Percentiles rank a stretch among this genome's conserved stretches.
phyloP scores from a whole-genome alignment of 495 filamentous ascomycete species.

The Extremus antarcticus region DNA sequence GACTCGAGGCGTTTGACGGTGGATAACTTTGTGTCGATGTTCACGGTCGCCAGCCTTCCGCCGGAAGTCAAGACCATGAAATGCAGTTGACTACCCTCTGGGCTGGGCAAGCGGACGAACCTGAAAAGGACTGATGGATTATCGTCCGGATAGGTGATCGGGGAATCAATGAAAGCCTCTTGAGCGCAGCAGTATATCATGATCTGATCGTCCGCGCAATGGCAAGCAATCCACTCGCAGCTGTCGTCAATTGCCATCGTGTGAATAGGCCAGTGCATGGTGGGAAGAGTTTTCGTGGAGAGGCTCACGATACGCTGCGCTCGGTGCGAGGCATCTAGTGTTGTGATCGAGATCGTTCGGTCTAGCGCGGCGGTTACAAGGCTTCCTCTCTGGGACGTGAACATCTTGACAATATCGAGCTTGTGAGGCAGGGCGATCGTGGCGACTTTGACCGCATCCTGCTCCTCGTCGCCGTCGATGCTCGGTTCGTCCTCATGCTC shows the following conservation, averaged over 20 bases:
- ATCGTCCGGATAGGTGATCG: slow-evolving; percentile 12
- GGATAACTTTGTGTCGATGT: not conserved
- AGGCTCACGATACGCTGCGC: slow-evolving; percentile 16
- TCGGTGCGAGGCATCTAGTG: slow-evolving; percentile 27
- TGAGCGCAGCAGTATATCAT: slow-evolving; percentile 33
- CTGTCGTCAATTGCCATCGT: slow-evolving; percentile 48
- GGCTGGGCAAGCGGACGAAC: slow-evolving; percentile 2
- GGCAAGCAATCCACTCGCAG: slow-evolving; percentile 52
- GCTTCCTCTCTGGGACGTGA: slow-evolving; percentile 44
- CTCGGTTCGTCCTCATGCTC: slow-evolving; percentile 23
- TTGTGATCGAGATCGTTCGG: slow-evolving; percentile 48
- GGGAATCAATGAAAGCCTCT: slow-evolving; percentile 16
- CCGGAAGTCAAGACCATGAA: slow-evolving; percentile 12
- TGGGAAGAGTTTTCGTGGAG: slow-evolving; percentile 30
- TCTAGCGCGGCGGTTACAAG: slow-evolving; percentile 59
- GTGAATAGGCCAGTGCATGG: slow-evolving; percentile 42
- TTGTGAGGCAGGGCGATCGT: slow-evolving; percentile 49
- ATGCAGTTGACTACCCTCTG: not conserved
- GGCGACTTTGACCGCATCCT: slow-evolving; percentile 39
- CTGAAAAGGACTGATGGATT: slow-evolving; percentile 12
- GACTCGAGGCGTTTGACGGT: not conserved
- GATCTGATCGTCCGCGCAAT: slow-evolving; percentile 43
- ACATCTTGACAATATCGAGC: slow-evolving; percentile 52
- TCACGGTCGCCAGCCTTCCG: slow-evolving; percentile 2
- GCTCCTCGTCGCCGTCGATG: slow-evolving; percentile 34